A percentile compares a stretch with the other conserved stretches of the same genome.
Conservation (phyloP, 2,329 filamentous ascomycete genomes). For the Diaporthe sp. region DNA sequence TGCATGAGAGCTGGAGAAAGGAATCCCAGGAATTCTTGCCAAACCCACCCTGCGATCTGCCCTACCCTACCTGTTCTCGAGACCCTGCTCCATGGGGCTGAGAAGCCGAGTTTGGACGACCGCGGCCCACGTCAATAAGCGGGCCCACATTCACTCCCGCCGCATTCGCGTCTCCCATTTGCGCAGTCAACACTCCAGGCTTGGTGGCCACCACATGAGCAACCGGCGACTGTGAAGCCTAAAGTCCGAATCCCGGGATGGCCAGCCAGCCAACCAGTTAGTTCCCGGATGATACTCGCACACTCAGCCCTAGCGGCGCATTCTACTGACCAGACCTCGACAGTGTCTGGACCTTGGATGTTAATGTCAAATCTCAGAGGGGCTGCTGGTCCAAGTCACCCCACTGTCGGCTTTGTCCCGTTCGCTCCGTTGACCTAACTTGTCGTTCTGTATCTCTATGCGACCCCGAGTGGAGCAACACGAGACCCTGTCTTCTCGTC, state of each 20-base stretch:
- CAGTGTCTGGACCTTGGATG: not conserved
- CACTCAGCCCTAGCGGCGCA: not conserved
- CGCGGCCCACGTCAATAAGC: conserved; percentile 14
- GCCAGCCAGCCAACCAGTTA: not conserved
- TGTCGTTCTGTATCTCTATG: not conserved
- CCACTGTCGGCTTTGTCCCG: conserved; percentile 24
- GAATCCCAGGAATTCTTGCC: not conserved
- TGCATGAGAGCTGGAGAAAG: conserved; percentile 6
- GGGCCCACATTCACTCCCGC: conserved; percentile 20
- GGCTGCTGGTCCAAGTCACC: conserved; percentile 15
- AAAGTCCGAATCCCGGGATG: not conserved
- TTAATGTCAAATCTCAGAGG: not conserved
- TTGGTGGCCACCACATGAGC: not conserved
- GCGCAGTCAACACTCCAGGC: not conserved
- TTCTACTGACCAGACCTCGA: not conserved
- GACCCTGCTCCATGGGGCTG: conserved; percentile 8
- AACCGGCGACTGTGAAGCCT: not conserved
- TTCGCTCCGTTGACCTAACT: conserved; percentile 14
- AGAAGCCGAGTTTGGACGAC: conserved; percentile 20
- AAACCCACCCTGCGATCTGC: conserved; percentile 16
- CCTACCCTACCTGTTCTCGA: conserved; percentile 12
- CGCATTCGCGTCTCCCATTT: conserved; percentile 17
- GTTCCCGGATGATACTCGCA: not conserved
- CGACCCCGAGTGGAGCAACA: conserved; percentile 15
- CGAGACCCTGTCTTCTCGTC: conserved; percentile 11